phyloP scores from a whole-genome alignment of 2,329 filamentous ascomycete species.

The Lasiodiplodia gonubiensis region DNA sequence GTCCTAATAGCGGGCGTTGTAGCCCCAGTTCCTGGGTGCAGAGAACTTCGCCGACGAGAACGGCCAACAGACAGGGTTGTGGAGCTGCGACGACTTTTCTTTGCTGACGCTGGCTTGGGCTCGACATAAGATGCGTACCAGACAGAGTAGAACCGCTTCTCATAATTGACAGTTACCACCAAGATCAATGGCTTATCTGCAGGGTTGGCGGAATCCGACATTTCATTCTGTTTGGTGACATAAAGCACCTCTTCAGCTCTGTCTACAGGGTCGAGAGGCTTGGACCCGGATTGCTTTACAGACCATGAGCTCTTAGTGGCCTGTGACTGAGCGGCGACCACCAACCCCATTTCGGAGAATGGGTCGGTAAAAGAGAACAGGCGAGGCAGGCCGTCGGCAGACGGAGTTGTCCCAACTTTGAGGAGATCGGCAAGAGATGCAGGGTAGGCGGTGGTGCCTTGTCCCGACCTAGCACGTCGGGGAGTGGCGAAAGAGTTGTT shows the following conservation, averaged over 20 bases:
- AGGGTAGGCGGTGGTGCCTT: conserved; percentile 35
- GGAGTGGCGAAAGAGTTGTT: conserved; percentile 38
- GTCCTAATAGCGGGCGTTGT: conserved; percentile 71
- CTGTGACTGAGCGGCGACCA: conserved; percentile 58
- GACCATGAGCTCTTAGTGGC: conserved; percentile 31
- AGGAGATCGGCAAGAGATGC: conserved; percentile 42
- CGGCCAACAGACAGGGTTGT: conserved; percentile 42
- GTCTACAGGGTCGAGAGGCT: conserved; percentile 66
- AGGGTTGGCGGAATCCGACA: conserved; percentile 53
- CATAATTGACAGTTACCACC: conserved; percentile 80
- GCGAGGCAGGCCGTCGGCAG: conserved; percentile 66
- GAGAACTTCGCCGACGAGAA: conserved; percentile 69
- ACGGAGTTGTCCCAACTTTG: conserved; percentile 36
- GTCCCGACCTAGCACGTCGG: conserved; percentile 35
- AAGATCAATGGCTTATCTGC: conserved; percentile 63
- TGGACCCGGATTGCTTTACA: conserved; percentile 41
- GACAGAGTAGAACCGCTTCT: conserved; percentile 77
- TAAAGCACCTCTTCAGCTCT: conserved; percentile 83
- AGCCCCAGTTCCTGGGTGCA: conserved; percentile 65
- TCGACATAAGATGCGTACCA: conserved; percentile 83
- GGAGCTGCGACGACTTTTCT: conserved; percentile 43
- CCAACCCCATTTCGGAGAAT: conserved; percentile 80
- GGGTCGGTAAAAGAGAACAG: conserved; percentile 87
- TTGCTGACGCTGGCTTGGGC: conserved; percentile 60
- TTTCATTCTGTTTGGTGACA: conserved; percentile 70